These are phyloP conservation scores for Metschnikowia peoriensis DNA, from an alignment of 805 yeast genomes.

Conservation along the genomic window DNA sequence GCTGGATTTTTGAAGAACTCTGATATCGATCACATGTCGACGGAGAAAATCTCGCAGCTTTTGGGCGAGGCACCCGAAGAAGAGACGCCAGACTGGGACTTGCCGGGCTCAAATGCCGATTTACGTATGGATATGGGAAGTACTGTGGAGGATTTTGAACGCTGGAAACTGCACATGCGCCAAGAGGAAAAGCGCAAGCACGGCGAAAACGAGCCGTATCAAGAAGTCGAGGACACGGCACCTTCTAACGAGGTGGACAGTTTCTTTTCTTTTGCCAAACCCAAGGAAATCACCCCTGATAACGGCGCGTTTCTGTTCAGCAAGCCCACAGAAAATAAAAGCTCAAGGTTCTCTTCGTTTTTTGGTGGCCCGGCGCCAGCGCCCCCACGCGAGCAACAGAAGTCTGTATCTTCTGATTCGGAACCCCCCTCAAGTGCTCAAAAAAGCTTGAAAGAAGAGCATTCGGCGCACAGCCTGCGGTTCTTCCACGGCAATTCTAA, in stretches of 20 bases:
- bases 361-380: constrained; percentile 12
- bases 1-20: constrained; percentile 19
- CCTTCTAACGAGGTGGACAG: constrained; percentile 41
- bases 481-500: constrained; percentile 7
- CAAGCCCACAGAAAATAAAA: constrained; percentile 23
- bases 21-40: constrained; percentile 31
- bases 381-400: not conserved
- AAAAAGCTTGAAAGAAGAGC: not conserved
- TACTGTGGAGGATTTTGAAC: constrained; percentile 57
- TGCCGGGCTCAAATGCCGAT: constrained; percentile 27
- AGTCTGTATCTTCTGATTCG: not conserved
- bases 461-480: constrained; percentile 10
- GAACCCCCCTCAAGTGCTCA: constrained; percentile 1
- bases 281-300: constrained; percentile 19
- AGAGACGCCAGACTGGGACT: constrained; percentile 41
- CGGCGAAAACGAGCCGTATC: constrained; percentile 31
- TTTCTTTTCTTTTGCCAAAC: constrained; percentile 41
- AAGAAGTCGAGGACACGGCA: constrained; percentile 15
- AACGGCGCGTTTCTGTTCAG: constrained; percentile 2
- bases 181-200: constrained; percentile 47
- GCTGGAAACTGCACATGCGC: constrained; percentile 55
- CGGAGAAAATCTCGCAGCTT: constrained; percentile 34
- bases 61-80: constrained; percentile 37
- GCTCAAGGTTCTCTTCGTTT: constrained; percentile 21
- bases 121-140: constrained; percentile 41